Base-by-base conservation (phyloP, 768 basidiomycete genomes). In the Strobilomyces dryophilus region DNA sequence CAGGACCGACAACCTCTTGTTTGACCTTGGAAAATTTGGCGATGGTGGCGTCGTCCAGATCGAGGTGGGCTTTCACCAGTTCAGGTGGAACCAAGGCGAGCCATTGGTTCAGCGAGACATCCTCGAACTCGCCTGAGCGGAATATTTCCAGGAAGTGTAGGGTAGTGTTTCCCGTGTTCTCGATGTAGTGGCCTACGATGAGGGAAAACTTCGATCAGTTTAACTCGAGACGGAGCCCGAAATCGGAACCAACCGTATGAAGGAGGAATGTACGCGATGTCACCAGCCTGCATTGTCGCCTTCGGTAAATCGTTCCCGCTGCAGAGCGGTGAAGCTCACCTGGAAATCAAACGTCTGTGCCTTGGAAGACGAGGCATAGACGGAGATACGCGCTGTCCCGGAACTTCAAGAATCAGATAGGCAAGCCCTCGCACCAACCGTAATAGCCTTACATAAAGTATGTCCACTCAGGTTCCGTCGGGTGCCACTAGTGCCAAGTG, bases 61-160 rank as follows among this genome's bases (percentile, higher is more conserved):
- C 72, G n/a, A 85, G 76, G 57, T 85, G 80, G 0, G 80, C 81
- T 61, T 82, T 81, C 31, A 86, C 82, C 11, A 86, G 72, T 24
- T 72, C 73, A 2, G 76, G 79, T 6, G 83, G 83, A 0, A 79
- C 81, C 34, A 84, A 64, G 0, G 83, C 81, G n/a, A 85, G 71
- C 83, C 83, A 84, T 60, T 84, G 78, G 48, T 70, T 77, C 21
- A 83, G 67, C 37, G 80, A 80, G 51, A 83, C 71, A 57, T 85
- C 83, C 63, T 83, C 76, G 62, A 76, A 79, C 49, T 70, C 55
- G 54, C 74, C 79, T 27, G 81, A 73, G 58, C 74, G 78, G 64
- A 85, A 81, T n/a, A 87, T 77, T 62, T 87, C 84, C 7, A 87
- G 71, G 61, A 79, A 81, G 54, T 67, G 72, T 36, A 86, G 64